These are phyloP conservation scores for Myxozyma mucilagina DNA, from an alignment of 805 yeast genomes.

Conservation along the genomic window DNA sequence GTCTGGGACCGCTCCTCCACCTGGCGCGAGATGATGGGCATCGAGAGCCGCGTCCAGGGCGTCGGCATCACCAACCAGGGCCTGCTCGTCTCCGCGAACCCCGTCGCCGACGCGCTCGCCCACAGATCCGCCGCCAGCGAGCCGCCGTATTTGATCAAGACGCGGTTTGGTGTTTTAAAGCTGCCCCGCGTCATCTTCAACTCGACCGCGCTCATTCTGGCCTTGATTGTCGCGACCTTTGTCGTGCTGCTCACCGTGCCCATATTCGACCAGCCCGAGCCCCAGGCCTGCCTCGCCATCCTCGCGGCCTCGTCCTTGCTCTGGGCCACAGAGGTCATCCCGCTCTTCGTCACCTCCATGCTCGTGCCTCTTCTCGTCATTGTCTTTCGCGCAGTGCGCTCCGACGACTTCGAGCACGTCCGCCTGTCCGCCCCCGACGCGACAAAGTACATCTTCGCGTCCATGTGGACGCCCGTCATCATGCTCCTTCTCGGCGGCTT, in stretches of 20 bases:
- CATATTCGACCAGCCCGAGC: slow-evolving; percentile 54
- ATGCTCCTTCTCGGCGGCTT: slow-evolving; percentile 91
- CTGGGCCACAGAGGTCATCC: slow-evolving; percentile 94
- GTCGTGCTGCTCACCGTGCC: slow-evolving; percentile 47
- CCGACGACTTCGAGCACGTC: slow-evolving; percentile 52
- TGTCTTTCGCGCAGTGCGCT: slow-evolving; percentile 59
- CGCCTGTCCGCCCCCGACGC: slow-evolving; percentile 68
- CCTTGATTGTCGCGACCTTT: slow-evolving; percentile 53
- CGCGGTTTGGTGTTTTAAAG: slow-evolving; percentile 30
- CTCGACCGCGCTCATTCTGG: slow-evolving; percentile 47
- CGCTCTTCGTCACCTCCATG: slow-evolving; percentile 85
- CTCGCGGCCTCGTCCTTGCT: slow-evolving; percentile 76
- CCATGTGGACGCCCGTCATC: slow-evolving; percentile 96
- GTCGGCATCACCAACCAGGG: slow-evolving; percentile 43
- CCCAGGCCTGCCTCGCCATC: slow-evolving; percentile 82
- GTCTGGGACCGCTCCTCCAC: slow-evolving; percentile 98
- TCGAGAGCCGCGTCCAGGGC: slow-evolving; percentile 83
- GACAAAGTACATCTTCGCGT: slow-evolving; percentile 70
- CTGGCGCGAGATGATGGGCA: slow-evolving; percentile 93
- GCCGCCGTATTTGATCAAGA: slow-evolving; percentile 17
- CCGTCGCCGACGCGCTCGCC: slow-evolving; percentile 26
- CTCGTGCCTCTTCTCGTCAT: slow-evolving; percentile 81
- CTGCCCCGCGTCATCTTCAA: slow-evolving; percentile 45
- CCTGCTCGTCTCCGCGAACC: slow-evolving; percentile 21
- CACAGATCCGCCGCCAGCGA: slow-evolving; percentile 10